Base-by-base conservation (phyloP, 805 yeast genomes). In the Deakozyma indianensis region DNA sequence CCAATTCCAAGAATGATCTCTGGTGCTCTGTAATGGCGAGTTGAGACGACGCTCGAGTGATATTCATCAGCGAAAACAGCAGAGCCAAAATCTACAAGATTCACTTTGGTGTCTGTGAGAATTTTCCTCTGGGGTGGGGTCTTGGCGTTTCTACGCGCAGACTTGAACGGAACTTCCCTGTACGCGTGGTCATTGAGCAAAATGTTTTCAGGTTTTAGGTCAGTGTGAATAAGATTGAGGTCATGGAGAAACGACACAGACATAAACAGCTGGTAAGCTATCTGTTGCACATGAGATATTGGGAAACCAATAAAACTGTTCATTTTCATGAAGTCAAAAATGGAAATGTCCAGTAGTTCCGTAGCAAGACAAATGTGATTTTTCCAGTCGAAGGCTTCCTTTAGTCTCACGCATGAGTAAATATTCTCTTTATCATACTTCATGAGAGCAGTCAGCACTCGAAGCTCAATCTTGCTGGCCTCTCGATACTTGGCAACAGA, bases 11-110 rank as follows among this genome's bases (percentile, higher is more conserved):
- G 65, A 1, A 90, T 86, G 51, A 92, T 87, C 60, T 92, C 98
- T 0, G 98, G 98, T 0, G 98, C 98, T 45, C 98, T 69, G 62
- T 92, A 92, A 62, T 92, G 98, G 43, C 99, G 71, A 1, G 99
- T 92, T 4, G 95, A 84, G 9, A 92, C 95, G 15, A 92, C 78
- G 20, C 83, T 77, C 2, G 94, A 79, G 67, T 92, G 99, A 59
- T 83, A 87, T 64, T 92, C 97, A 62, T 88, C 94, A 54, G 83
- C 75, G 56, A 92, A 92, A 3, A 94, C 79, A 0, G 98, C 96
- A 35, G 92, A 79, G n/a, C 99, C 99, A 63, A 92, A 92, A 65
- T 92, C 99, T 49, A 92, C 92, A 23, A 90, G 75, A 59, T 85
- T 87, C 45, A 92, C 84, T 50, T 77, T 72, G 1, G 97, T 94